Evolutionary conservation across 2,329 filamentous ascomycete species (phyloP), one percentile per base, ranked within the genome.

Genomic region (Aspergillus costaricaensis): DNA sequence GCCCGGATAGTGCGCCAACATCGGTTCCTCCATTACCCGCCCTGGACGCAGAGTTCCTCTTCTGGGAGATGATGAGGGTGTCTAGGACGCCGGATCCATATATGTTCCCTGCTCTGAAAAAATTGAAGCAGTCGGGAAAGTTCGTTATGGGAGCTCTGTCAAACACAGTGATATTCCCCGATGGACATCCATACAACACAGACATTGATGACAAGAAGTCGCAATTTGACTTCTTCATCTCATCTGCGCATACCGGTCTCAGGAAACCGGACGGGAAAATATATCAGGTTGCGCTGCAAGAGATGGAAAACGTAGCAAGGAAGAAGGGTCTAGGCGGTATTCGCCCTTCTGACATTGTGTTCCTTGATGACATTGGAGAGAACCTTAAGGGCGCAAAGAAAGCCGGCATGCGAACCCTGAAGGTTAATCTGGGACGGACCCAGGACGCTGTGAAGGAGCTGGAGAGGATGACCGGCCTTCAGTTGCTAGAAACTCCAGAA

Each of bases 311-410:
- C 62, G 86, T 86, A 65, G 86, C 88, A 1, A 81, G 78, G 70
- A 75, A 80, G 23, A 86, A 86, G 38, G 82, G 81, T 4, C 84
- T 83, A 80, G 75, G 74, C 15, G 76, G 5, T 80, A 80, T 96
- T 8, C 75, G 79, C 58, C 79, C 89, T 0, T 79, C 79, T 0
- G 91, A 97, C 58, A 81, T 97, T 48, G 77, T 96, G 4, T 99
- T 99, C 73, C 77, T 97, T 53, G 95, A 97, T 74, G 93, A 97
- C 69, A 96, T 99, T 74, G 95, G 95, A 1, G 88, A 93, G 76
- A 99, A 99, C 74, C 76, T 98, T 60, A 95, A 93, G 80, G 88
- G 84, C 48, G 95, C 88, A 1, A 90, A 83, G 76, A 83, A 83
- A 52, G 80, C 87, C 21, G 94, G 94, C 0, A 88, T 98, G 74